Percentiles rank a stretch among this genome's conserved stretches.
These are phyloP conservation scores for Coccomyxa sp. DNA, from an alignment of 139 green algal species.

Conservation along the genomic window DNA sequence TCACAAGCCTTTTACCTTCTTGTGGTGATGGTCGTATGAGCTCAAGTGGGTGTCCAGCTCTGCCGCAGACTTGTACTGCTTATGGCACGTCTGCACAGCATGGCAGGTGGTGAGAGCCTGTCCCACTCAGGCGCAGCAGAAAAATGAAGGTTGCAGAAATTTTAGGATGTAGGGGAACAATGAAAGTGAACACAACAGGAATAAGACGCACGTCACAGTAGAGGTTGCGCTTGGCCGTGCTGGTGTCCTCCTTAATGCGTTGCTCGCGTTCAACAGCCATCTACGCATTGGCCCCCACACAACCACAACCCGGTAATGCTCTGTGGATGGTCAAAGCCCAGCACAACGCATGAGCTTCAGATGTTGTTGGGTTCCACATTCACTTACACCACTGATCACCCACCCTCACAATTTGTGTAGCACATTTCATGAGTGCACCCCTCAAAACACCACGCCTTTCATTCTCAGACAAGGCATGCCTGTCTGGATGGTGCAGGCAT, in stretches of 20 bases:
- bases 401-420: no score
- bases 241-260: constrained; percentile 69
- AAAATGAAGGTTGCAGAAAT: neutral
- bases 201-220: constrained; percentile 71
- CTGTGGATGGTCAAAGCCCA: neutral
- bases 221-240: constrained; percentile 64
- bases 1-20: constrained; percentile 25
- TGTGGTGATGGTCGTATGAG: constrained; percentile 88
- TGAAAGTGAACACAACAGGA: no score
- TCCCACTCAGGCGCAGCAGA: no score
- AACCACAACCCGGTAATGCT: neutral
- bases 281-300: constrained; percentile 31
- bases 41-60: constrained; percentile 86
- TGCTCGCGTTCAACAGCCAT: constrained; percentile 53
- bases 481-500: no score
- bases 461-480: no score
- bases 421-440: no score
- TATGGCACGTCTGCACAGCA: constrained; percentile 69
- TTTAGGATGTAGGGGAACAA: no score
- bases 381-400: no score
- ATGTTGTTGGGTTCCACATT: neutral
- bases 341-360: neutral
- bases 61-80: constrained; percentile 82
- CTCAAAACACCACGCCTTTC: no score
- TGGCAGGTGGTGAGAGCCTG: neutral